Percentiles rank a stretch among this genome's conserved stretches.
phyloP scores from a whole-genome alignment of 2,329 filamentous ascomycete genomes.

The Monosporascus sp. region DNA sequence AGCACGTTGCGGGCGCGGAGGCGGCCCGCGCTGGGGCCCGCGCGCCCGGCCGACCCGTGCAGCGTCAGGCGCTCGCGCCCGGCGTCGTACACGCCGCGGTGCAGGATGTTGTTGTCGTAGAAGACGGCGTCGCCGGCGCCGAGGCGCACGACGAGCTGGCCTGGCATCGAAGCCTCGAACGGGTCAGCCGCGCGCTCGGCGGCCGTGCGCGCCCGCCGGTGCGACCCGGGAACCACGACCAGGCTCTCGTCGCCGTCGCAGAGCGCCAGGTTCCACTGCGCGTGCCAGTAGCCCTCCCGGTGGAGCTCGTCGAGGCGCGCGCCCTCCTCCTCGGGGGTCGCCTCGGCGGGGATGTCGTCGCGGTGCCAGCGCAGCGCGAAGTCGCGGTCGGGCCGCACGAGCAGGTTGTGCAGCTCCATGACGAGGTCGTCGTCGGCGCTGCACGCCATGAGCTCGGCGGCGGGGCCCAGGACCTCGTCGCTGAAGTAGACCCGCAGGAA shows the following conservation, averaged over 20 bases:
- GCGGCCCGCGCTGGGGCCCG: constrained; percentile 47
- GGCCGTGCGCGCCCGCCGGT: constrained; percentile 64
- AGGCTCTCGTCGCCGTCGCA: constrained; percentile 64
- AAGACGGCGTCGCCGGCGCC: constrained; percentile 75
- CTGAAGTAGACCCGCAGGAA: constrained; percentile 73
- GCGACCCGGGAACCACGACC: constrained; percentile 72
- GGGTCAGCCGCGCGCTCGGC: constrained; percentile 62
- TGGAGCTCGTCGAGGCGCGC: constrained; percentile 50
- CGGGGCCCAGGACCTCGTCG: constrained; percentile 54
- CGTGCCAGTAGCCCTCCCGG: constrained; percentile 50
- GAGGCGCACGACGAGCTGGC: constrained; percentile 60
- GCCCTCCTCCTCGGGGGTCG: constrained; percentile 61
- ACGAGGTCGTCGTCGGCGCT: constrained; percentile 45
- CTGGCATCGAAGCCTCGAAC: constrained; percentile 55
- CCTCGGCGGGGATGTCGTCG: constrained; percentile 70
- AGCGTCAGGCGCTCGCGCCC: constrained; percentile 60
- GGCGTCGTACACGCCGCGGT: constrained; percentile 61
- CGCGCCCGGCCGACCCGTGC: constrained; percentile 66
- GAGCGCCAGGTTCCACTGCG: constrained; percentile 83
- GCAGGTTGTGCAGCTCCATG: constrained; percentile 84
- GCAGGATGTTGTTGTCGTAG: constrained; percentile 86
- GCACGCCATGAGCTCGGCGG: constrained; percentile 56
- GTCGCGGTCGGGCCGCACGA: constrained; percentile 64
- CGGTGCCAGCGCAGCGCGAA: constrained; percentile 81
- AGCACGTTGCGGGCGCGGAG: constrained; percentile 65